Conservation (phyloP, 106 monocot species). For the Apostasia ramifera region DNA sequence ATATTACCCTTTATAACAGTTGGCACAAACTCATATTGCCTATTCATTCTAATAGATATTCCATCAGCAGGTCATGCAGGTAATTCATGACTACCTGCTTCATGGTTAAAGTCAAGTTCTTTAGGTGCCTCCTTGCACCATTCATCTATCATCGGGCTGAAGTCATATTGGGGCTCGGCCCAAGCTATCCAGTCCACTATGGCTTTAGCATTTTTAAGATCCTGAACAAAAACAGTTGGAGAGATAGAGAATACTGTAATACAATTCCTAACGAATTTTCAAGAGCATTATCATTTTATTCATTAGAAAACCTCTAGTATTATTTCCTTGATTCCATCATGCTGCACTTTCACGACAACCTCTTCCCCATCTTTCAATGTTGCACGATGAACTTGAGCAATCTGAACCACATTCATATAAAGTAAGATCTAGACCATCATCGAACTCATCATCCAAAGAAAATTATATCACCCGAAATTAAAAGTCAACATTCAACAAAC, state of each 20-base stretch:
- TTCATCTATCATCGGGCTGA: constrained; percentile 94
- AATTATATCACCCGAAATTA: neutral
- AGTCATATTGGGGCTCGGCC: constrained; percentile 98
- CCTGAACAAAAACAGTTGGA: constrained; percentile 41
- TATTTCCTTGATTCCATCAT: constrained; percentile 86
- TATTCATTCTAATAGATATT: too few relatives aligned
- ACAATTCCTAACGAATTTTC: neutral
- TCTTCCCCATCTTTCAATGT: constrained; percentile 67
- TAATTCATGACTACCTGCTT: constrained; percentile 62
- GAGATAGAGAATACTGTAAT: constrained; percentile 10
- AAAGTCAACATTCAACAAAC: too few relatives aligned
- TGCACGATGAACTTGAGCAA: constrained; percentile 97
- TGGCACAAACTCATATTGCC: too few relatives aligned
- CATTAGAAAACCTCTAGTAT: constrained; percentile 67
- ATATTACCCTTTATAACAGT: too few relatives aligned
- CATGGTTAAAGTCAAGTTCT: constrained; percentile 95
- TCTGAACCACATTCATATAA: constrained; percentile 34
- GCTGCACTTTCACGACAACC: constrained; percentile 96
- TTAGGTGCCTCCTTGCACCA: constrained; percentile 99
- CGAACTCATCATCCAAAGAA: neutral
- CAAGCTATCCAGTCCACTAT: constrained; percentile 98
- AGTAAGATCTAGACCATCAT: neutral
- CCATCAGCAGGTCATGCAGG: too few relatives aligned
- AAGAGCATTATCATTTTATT: constrained; percentile 2
- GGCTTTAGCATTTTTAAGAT: constrained; percentile 94